phyloP scores from a whole-genome alignment of 305 asterid genomes.

The Rubia balearica region DNA sequence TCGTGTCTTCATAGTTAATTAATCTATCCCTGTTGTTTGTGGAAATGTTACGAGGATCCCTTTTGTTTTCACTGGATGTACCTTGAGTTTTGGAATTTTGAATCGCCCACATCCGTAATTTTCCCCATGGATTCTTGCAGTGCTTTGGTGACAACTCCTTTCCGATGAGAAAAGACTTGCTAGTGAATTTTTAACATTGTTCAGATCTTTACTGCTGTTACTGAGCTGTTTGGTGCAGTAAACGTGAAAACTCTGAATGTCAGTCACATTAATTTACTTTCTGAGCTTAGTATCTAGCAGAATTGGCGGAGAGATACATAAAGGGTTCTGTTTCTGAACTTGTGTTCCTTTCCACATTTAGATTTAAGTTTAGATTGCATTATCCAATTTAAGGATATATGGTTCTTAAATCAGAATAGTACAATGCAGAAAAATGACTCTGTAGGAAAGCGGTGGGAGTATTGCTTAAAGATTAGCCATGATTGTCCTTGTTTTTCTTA shows the following conservation, averaged over 20 bases:
- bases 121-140: background rate
- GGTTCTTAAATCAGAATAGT: background rate
- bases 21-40: background rate
- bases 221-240: conserved; percentile 2
- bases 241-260: conserved; percentile 8
- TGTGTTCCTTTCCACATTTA: background rate
- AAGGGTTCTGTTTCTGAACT: background rate
- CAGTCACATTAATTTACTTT: conserved; percentile 11
- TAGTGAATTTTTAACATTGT: conserved; percentile 5
- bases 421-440: background rate
- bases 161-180: conserved; percentile 4
- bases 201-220: conserved; percentile 11
- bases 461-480: background rate
- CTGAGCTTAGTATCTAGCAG: conserved; percentile 8
- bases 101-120: conserved; percentile 4
- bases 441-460: background rate
- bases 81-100: conserved; percentile 5
- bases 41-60: background rate
- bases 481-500: background rate
- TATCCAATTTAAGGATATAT: background rate
- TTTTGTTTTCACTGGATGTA: background rate
- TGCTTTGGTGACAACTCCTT: background rate
- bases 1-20: background rate
- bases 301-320: conserved; percentile 16
- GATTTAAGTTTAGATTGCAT: background rate